These are phyloP conservation scores for Marasmius sp. DNA, from an alignment of 1,284 basidiomycete species.

Conservation along the genomic window DNA sequence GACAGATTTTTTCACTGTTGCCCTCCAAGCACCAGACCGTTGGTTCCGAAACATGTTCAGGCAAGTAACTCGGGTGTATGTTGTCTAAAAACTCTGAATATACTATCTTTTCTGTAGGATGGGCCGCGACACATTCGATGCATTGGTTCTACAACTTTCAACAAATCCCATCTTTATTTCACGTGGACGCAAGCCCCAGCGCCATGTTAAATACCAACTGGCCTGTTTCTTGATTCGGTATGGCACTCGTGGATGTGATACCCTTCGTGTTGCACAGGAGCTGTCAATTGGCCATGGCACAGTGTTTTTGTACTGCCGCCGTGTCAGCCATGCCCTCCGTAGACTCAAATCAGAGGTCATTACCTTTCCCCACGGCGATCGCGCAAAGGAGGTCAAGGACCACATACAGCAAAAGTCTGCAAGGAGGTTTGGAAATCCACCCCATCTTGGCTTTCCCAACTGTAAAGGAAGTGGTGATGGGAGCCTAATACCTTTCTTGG, in stretches of 20 bases:
- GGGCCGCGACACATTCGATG: constrained; percentile 12
- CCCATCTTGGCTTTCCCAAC: constrained; percentile 5
- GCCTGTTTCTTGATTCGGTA: constrained; percentile 14
- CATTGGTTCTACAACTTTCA: constrained; percentile 11
- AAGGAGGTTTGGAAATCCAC: not conserved
- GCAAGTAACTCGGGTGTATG: not conserved
- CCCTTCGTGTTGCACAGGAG: constrained; percentile 9
- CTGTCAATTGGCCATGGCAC: constrained; percentile 13
- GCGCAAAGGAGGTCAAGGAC: not conserved
- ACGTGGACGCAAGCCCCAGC: constrained; percentile 13
- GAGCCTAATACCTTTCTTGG: not conserved
- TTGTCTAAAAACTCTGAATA: not conserved
- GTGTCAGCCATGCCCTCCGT: constrained; percentile 5
- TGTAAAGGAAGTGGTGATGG: constrained; percentile 9
- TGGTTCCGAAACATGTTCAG: constrained; percentile 16
- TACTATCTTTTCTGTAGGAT: constrained; percentile 5
- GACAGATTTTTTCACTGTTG: constrained; percentile 9
- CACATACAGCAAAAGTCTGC: not conserved
- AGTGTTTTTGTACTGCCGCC: constrained; percentile 12
- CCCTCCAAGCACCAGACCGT: constrained; percentile 14
- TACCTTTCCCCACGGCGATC: not conserved
- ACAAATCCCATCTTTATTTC: constrained; percentile 13
- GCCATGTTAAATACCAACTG: constrained; percentile 18
- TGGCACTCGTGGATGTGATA: constrained; percentile 8
- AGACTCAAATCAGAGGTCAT: not conserved